A percentile compares a stretch with the other conserved stretches of the same genome.
These are phyloP conservation scores for Clonostachys solani DNA, from an alignment of 2,329 filamentous ascomycete species.

Conservation along the genomic window DNA sequence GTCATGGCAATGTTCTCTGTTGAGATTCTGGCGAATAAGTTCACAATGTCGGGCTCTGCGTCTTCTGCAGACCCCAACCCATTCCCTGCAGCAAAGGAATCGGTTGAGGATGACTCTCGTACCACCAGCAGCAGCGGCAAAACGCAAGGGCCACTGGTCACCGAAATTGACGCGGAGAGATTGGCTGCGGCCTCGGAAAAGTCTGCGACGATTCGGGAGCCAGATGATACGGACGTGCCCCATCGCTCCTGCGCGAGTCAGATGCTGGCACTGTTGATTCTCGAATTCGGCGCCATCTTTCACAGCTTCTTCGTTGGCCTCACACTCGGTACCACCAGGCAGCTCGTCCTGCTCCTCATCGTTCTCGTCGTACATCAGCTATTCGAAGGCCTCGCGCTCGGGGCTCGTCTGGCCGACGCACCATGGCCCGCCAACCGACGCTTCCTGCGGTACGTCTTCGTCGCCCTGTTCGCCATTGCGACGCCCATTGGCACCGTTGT, in stretches of 20 bases:
- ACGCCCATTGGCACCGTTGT: conserved; percentile 84
- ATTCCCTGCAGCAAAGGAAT: conserved; percentile 4
- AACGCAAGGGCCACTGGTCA: conserved; percentile 5
- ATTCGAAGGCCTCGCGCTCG: conserved; percentile 88
- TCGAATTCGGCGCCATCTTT: conserved; percentile 94
- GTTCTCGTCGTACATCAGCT: conserved; percentile 84
- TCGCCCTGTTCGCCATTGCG: conserved; percentile 66
- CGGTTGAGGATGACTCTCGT: conserved; percentile 16
- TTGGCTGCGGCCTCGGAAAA: conserved; percentile 28
- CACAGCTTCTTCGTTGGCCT: conserved; percentile 92
- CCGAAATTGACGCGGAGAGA: not conserved
- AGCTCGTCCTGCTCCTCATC: conserved; percentile 57
- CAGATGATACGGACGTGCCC: conserved; percentile 58
- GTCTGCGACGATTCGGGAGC: conserved; percentile 68
- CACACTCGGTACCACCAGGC: conserved; percentile 61
- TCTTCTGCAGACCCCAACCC: conserved; percentile 21
- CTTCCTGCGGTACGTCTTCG: conserved; percentile 75
- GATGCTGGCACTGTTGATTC: conserved; percentile 83
- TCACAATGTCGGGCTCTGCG: conserved; percentile 32
- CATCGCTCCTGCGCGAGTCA: conserved; percentile 62
- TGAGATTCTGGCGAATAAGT: conserved; percentile 67
- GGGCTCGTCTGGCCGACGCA: conserved; percentile 75
- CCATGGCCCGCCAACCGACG: conserved; percentile 68
- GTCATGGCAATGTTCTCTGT: conserved; percentile 85
- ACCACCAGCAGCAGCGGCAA: conserved; percentile 20